Percentiles rank a stretch among this genome's conserved stretches.
Conservation (phyloP, 352 stramenopile genomes). For the Pythium brassicae region DNA sequence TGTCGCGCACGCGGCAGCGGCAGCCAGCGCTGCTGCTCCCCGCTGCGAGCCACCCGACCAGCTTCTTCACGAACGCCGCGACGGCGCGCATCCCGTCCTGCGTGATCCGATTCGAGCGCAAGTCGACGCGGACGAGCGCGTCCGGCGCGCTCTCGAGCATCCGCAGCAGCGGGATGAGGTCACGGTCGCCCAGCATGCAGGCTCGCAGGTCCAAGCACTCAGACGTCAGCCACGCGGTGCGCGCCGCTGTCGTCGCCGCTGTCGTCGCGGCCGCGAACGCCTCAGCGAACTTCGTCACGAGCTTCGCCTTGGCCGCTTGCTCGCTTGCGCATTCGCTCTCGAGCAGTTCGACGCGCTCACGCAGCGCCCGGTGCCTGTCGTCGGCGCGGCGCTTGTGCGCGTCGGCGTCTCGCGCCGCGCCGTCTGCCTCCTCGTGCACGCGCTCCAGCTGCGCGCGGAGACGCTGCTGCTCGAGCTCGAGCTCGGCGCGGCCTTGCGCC, state of each 20-base stretch:
- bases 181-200: constrained; percentile 49
- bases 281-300: constrained; percentile 33
- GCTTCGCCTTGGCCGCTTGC: constrained; percentile 40
- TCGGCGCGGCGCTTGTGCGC: constrained; percentile 32
- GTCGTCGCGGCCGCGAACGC: constrained; percentile 12
- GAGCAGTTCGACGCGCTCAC: constrained; percentile 28
- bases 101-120: constrained; percentile 59
- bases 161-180: constrained; percentile 35
- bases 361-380: constrained; percentile 24
- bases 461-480: constrained; percentile 43
- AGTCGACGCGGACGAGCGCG: constrained; percentile 33
- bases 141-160: constrained; percentile 26
- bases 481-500: constrained; percentile 35
- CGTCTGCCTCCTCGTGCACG: constrained; percentile 33
- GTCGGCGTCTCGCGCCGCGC: constrained; percentile 26
- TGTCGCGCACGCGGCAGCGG: constrained; percentile 20
- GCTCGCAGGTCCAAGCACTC: constrained; percentile 39
- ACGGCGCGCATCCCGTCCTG: constrained; percentile 37
- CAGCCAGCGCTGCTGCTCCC: neutral
- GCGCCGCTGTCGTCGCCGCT: neutral
- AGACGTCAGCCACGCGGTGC: constrained; percentile 9
- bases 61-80: constrained; percentile 26
- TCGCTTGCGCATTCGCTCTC: constrained; percentile 34
- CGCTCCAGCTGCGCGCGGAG: constrained; percentile 39
- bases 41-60: neutral